phyloP scores from a whole-genome alignment of 441 rosid genomes.

The Erodium moschatum region DNA sequence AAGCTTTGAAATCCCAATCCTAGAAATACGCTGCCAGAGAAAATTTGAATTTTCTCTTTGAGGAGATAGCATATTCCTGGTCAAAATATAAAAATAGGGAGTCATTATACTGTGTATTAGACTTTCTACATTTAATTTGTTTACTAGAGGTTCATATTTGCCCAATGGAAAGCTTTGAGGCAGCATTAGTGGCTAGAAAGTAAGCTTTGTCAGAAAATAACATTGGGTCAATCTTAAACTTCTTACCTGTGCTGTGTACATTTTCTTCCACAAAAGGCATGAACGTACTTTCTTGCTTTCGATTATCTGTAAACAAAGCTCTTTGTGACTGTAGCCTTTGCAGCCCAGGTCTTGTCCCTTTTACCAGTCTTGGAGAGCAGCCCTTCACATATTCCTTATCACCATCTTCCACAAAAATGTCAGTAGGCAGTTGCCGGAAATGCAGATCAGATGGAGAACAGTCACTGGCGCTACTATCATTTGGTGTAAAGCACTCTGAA shows the following conservation, averaged over 20 bases:
- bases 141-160: slow-evolving; percentile 9
- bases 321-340: slow-evolving; percentile 30
- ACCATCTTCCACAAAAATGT: slow-evolving; percentile 17
- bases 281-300: slow-evolving; percentile 21
- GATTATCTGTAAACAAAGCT: slow-evolving; percentile 26
- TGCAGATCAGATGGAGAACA: slow-evolving; percentile 24
- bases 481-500: slow-evolving; percentile 10
- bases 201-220: slow-evolving; percentile 2
- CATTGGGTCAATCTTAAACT: slow-evolving; percentile 4
- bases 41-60: slow-evolving; percentile 33
- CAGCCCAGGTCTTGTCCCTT: slow-evolving; percentile 18
- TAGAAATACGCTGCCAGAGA: slow-evolving; percentile 37
- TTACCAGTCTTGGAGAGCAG: slow-evolving; percentile 19
- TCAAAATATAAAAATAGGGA: slow-evolving; percentile 23
- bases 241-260: slow-evolving; percentile 35
- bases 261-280: slow-evolving; percentile 26
- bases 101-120: slow-evolving; percentile 4
- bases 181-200: slow-evolving; percentile 9
- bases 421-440: not conserved
- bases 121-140: not conserved
- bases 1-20: slow-evolving; percentile 52
- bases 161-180: no score
- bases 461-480: slow-evolving; percentile 4
- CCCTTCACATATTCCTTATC: slow-evolving; percentile 15
- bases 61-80: slow-evolving; percentile 39